Conservation (phyloP, 805 yeast species). For the Candida jianshihensis region DNA sequence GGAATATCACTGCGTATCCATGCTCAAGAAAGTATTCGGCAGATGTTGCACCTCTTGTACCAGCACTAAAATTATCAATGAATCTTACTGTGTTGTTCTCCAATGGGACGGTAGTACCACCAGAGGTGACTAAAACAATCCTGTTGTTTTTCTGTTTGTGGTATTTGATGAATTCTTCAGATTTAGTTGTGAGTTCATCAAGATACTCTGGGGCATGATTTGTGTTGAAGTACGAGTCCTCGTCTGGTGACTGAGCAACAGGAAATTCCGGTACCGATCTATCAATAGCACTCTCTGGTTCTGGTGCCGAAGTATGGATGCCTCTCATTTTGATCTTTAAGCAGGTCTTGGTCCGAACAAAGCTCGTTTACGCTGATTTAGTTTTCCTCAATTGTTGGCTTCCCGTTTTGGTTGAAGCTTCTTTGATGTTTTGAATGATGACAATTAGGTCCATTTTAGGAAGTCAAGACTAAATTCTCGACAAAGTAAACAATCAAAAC, state of each 20-base stretch:
- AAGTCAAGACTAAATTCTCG: no score
- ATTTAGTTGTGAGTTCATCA: conserved; percentile 49
- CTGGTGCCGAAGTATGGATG: conserved; percentile 65
- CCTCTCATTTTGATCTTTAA: background rate
- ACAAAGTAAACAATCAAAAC: no score
- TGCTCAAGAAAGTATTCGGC: conserved; percentile 84
- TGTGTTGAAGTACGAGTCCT: conserved; percentile 64
- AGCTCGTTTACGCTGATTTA: no score
- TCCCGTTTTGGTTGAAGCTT: no score
- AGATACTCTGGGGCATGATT: conserved; percentile 74
- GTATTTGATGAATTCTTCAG: conserved; percentile 50
- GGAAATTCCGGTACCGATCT: conserved; percentile 70
- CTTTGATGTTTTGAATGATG: no score
- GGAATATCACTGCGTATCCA: conserved; percentile 88
- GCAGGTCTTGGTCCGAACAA: no score
- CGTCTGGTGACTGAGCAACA: conserved; percentile 64
- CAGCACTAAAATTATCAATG: conserved; percentile 95
- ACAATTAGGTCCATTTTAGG: no score
- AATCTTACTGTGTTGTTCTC: conserved; percentile 96
- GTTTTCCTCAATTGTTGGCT: no score
- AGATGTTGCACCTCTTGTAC: conserved; percentile 94
- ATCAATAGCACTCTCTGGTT: conserved; percentile 69
- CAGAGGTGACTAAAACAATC: conserved; percentile 83
- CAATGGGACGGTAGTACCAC: conserved; percentile 97
- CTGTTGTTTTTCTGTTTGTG: conserved; percentile 40